Evolutionary conservation across 148 eudicot genomes (phyloP), one percentile per base, ranked within the genome.

Genomic region (Limonium bicolor): DNA sequence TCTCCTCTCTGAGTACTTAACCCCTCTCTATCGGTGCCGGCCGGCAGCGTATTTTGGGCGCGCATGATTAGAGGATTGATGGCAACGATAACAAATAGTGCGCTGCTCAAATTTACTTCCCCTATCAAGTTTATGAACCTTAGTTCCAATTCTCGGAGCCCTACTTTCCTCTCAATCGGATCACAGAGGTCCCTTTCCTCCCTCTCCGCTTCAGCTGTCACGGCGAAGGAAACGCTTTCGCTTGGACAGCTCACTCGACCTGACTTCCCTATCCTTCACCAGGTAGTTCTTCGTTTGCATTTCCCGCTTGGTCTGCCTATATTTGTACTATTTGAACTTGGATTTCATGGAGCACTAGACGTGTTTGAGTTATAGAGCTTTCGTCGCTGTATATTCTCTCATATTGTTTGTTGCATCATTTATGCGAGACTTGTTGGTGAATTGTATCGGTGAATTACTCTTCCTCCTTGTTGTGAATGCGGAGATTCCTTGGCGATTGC

Each of bases 211-310:
- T 62, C 83, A 6, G 19, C 43, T 13, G 46, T 47, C 9, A 22
- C 17, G 14, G 45, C 52, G 15, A 36, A 59, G 30, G 60, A 49
- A 20, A 50, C 72, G 4, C 33, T 53, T 48, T 81, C 96, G n/a
- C 81, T 86, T 36, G 96, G 93, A 2, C 74, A 75, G 50, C 45
- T 56, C 24, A 71, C 87, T 48, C 74, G 87, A 15, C 78, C 93
- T 40, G 73, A 81, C 60, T 86, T 86, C 41, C 87, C 93, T 22
- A 81, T 86, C 27, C 96, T 86, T 30, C 84, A 75, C 61, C 96
- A 81, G 84, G 96, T 66, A 33, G 13, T 10, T 15, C 41, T 17
- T 48, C 47, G 55, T 32, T 19, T 43, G 30, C 31, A 23, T n/a
- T 24, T 24, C 5, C 31, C 17, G 30, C 27, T 14, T 24, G 12